Base-by-base conservation (phyloP, 805 yeast species). In the Wickerhamiella musiphila region DNA sequence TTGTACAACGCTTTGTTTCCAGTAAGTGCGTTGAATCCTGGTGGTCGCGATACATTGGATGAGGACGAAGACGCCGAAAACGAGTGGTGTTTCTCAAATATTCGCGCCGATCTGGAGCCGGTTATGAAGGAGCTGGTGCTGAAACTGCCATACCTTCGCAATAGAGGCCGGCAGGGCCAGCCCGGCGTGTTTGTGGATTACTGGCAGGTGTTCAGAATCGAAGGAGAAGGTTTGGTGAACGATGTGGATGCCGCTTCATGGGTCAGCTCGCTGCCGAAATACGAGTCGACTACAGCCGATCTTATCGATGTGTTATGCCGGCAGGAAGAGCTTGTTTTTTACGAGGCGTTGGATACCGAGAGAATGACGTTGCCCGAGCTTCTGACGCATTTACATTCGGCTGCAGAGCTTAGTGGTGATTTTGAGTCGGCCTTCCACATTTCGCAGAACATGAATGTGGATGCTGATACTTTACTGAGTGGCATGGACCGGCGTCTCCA, bases 121-220 rank as follows among this genome's bases (percentile, higher is more conserved):
- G 56, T 51, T 2, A 47, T 51, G 31, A 43, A 40, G 26, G 49
- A 41, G n/a, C 31, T 48, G 23, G 23, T 41, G 20, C 28, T 35
- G 19, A 35, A 35, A 23, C 43, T 46, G 29, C 49, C 48, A 1
- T 41, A 41, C 23, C 36, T 41, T 8, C 40, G 27, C 20, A 30
- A 19, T 25, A 38, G 26, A 21, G 41, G n/a, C 18, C 45, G 36
- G n/a, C 52, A 32, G 28, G 46, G 32, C 30, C 34, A 36, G 28
- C 37, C 34, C 14, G 40, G 35, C 35, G 35, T 24, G 24, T 32
- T 26, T 20, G 38, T 33, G 20, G 49, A 41, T 33, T 49, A 45
- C 12, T 53, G 58, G 58, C 56, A 52, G 34, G 45, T 52, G 3
- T 53, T 52, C 38, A 41, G 42, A 24, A 40, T 52, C 11, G 52